Base-by-base conservation (phyloP, 1,284 basidiomycete genomes). In the Microbotryum intermedium region DNA sequence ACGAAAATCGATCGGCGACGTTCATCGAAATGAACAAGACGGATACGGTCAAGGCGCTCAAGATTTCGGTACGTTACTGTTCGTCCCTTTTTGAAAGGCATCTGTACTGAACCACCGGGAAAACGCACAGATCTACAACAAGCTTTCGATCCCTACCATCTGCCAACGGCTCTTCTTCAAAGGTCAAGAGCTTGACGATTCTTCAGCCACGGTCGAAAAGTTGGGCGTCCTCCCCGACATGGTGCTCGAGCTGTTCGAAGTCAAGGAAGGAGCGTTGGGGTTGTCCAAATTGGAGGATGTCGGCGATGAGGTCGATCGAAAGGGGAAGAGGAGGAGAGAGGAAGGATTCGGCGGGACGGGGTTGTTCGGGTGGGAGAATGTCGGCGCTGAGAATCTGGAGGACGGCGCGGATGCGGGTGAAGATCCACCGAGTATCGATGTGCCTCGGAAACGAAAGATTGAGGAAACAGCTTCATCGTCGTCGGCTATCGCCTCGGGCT, bases 261-360 rank as follows among this genome's bases (percentile, higher is more conserved):
- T 86, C 71, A 77, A 82, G n/a, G 75, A 80, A 44, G 80, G 81
- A 44, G 74, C 34, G 16, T 39, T 39, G 34, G 34, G 34, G 13
- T 39, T 39, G 34, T 39, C 9, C 42, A 44, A 82, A n/a, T 76
- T 78, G 16, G 77, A 76, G 20, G 76, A 77, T 53, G 59, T 47
- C 21, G 46, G 53, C 39, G 49, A 49, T 3, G 18, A 25, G 53
- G 39, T 13, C 29, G 57, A 4, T n/a, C 23, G 7, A 25, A 55
- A 72, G 73, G 50, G 74, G 69, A 61, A 75, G 74, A 78, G 77
- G 68, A 75, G 77, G 66, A 75, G 78, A 59, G 79, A 78, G 23
- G 85, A 86, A 73, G 85, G 82, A 11, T 90, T 90, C 71, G 80
- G 80, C 59, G 86, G 86, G 28, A 89, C 87, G 16, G 72, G 86